Conservation (phyloP, 192 early-diverging fungal species). For the Podila minutissima region DNA sequence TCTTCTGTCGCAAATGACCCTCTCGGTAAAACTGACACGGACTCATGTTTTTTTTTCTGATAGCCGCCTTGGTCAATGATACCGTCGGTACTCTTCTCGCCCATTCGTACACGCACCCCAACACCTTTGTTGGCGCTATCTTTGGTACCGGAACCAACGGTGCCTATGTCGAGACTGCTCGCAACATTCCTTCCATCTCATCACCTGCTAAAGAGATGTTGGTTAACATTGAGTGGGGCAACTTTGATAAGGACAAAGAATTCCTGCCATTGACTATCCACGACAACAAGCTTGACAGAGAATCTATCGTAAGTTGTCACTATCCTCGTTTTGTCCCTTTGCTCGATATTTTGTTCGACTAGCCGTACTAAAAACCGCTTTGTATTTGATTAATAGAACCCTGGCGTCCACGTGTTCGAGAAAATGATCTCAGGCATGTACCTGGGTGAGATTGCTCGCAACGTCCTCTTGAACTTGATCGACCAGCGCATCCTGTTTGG, state of each 20-base stretch:
- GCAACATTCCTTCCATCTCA: constrained; percentile 56
- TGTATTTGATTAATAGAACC: constrained; percentile 54
- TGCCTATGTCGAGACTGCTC: constrained; percentile 69
- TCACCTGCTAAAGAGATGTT: constrained; percentile 73
- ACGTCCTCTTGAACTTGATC: constrained; percentile 81
- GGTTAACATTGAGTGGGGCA: constrained; percentile 97
- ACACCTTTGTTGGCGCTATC: constrained; percentile 85
- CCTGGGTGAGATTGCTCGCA: constrained; percentile 86
- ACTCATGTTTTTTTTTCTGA: not conserved
- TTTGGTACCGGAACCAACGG: constrained; percentile 95
- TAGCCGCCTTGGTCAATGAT: constrained; percentile 74
- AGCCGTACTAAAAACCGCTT: too few relatives aligned
- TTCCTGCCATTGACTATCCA: constrained; percentile 87
- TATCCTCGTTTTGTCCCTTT: too few relatives aligned
- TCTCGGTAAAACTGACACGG: too few relatives aligned
- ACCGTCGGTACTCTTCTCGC: constrained; percentile 91
- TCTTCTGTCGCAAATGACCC: too few relatives aligned
- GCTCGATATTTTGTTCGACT: too few relatives aligned
- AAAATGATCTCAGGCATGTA: constrained; percentile 95
- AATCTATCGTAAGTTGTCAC: constrained; percentile 59
- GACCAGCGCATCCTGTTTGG: constrained; percentile 81
- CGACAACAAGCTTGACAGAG: constrained; percentile 85
- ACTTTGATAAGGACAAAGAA: constrained; percentile 76
- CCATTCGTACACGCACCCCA: constrained; percentile 82
- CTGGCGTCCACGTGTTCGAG: constrained; percentile 84